Base-by-base conservation (phyloP, 2,329 filamentous ascomycete species). In the Beauveria australis region DNA sequence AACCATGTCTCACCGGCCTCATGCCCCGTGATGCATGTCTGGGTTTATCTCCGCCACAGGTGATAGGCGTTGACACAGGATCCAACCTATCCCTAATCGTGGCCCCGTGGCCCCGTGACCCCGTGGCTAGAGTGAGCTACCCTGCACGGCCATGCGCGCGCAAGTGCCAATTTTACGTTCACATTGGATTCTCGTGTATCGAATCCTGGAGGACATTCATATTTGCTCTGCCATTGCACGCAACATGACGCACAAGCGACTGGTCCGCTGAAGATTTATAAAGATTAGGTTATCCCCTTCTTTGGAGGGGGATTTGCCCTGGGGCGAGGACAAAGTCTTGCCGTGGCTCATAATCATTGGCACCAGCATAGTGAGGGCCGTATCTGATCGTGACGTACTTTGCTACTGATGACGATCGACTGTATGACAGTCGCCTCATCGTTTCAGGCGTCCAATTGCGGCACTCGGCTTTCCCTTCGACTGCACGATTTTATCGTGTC, bases 21-120 rank as follows among this genome's bases (percentile, higher is more conserved):
- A 26, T 53, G 52, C 26, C 40, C 40, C n/a, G 55, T 43, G 33
- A 58, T 58, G 55, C 37, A 41, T 41, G 46, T 58, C 55, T 58
- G 55, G 24, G 19, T 43, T 51, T 58, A 58, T 58, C 30, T 47
- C 55, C 55, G 55, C 55, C 54, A 30, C 26, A 57, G n/a, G 26
- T 33, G 53, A 10, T 46, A 4, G 30, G 30, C 30, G 12, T 14
- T 14, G 30, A 33, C 30, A 33, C 30, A 30, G 30, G 10, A 33
- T 33, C 30, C 12, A 33, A 33, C 30, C 30, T 19, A 28, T 30
- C 48, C 26, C 28, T 37, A 28, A 14, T 10, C 24, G 28, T 30
- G 2, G 28, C 28, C 28, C 18, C 28, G 28, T 26, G 47, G 12
- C 22, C 24, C 24, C 24, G 28, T 30, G 2, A 18, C 28, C 30